Evolutionary conservation across 2,329 filamentous ascomycete species (phyloP), one percentile per base, ranked within the genome.

Genomic region (Malbranchea cinnamomea): DNA sequence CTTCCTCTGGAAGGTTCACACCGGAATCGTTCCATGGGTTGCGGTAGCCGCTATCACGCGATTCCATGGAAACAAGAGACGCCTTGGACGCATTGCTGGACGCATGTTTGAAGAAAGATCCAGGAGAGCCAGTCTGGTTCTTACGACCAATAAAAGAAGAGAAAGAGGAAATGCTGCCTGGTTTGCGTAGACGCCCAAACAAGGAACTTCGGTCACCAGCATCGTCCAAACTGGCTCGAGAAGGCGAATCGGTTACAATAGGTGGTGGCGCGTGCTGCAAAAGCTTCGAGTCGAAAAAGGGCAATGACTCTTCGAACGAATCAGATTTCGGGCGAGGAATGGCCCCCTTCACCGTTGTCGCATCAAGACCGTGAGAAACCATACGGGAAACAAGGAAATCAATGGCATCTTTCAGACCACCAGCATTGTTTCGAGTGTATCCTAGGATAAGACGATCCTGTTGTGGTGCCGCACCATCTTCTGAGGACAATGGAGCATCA

Each of bases 1-100:
- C 84, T 41, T 93, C 83, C 47, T 94, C 87, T 39, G 80, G 68
- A 42, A 94, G 73, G 53, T 94, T 94, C 50, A 94, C 84, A 46
- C 85, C 87, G 49, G 83, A 92, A 54, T 95, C 87, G 54, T 94
- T 94, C 87, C 87, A 95, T 38, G 85, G 85, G 59, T 94, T 93
- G 56, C 85, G 80, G 56, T 93, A 91, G 43, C 83, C 83, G 62
- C 84, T 93, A 51, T 87, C 80, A 20, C 84, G 84, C 28, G 85
- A 94, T 59, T 95, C 87, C 54, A 94, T 85, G 39, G 84, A 93
- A 44, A 92, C 85, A 43, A 95, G 74, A 19, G 87, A 94, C 28
- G 87, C 89, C 61, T 92, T 94, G 41, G 87, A 94, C 32, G 81
- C 79, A 47, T 87, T 87, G 61, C 65, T 79, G 14, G 79, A 85